Conservation (phyloP, 2,329 filamentous ascomycete species). For the Ascochyta koolunga region DNA sequence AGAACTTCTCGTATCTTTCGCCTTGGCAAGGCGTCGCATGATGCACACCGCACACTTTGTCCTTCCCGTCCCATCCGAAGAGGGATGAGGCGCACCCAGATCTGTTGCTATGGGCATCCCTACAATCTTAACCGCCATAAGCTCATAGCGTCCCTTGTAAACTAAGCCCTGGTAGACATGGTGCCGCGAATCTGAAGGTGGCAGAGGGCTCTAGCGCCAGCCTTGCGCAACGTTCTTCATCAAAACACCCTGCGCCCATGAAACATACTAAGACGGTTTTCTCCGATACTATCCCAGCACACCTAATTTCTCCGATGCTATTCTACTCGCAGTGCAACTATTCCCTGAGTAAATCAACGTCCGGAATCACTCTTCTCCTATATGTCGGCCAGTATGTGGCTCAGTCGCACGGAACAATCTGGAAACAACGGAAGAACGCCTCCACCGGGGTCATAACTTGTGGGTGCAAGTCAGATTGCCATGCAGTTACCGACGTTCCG, state of each 20-base stretch:
- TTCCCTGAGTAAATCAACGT: constrained; percentile 6
- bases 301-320: constrained; percentile 3
- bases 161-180: neutral
- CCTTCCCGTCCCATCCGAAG: neutral
- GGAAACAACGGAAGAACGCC: constrained; percentile 12
- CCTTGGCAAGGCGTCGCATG: neutral
- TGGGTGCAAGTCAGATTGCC: constrained; percentile 14
- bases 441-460: constrained; percentile 10
- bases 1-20: neutral
- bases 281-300: constrained; percentile 14
- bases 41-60: constrained; percentile 1
- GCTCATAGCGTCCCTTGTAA: neutral
- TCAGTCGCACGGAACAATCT: constrained; percentile 2
- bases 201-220: constrained; percentile 7
- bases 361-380: neutral
- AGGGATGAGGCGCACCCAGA: constrained; percentile 5
- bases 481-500: constrained; percentile 8
- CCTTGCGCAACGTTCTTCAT: constrained; percentile 10
- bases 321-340: constrained; percentile 11
- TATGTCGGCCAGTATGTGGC: neutral
- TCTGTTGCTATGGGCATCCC: neutral
- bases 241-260: constrained; percentile 2
- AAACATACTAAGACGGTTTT: constrained; percentile 10
- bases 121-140: constrained; percentile 15
- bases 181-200: neutral